Evolutionary conservation across 2,329 filamentous ascomycete species (phyloP).

Genomic region (Geosmithia putterillii): DNA sequence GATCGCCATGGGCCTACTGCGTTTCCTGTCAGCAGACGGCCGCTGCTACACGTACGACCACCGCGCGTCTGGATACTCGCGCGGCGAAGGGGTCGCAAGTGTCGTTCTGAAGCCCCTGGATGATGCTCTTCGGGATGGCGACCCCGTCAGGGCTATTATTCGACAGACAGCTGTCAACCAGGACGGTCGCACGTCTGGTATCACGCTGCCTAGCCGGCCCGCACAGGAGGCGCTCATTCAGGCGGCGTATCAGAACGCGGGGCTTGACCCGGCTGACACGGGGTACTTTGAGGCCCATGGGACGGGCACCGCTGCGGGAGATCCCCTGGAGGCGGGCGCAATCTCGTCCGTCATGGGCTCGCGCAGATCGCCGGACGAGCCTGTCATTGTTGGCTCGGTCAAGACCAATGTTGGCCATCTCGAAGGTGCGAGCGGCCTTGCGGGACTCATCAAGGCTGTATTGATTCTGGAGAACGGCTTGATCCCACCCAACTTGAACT

Average conservation of each 20-base stretch:
- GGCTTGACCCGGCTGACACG: conserved; percentile 14
- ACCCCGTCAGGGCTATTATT: conserved; percentile 37
- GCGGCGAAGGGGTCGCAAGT: conserved; percentile 45
- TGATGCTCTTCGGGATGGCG: conserved; percentile 40
- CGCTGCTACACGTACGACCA: too few species aligned
- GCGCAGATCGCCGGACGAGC: conserved; percentile 14
- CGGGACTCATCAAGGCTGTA: conserved; percentile 37
- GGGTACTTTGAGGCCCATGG: conserved; percentile 38
- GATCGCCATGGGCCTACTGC: conserved; percentile 17
- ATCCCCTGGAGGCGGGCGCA: conserved; percentile 40
- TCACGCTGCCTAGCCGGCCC: conserved; percentile 40
- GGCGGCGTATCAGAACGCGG: conserved; percentile 17
- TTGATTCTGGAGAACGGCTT: conserved; percentile 37
- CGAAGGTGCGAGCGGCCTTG: conserved; percentile 37
- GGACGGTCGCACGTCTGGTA: conserved; percentile 38
- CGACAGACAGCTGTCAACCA: conserved; percentile 37
- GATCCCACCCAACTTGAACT: conserved; percentile 36
- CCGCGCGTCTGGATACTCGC: conserved; percentile 36
- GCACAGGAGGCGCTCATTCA: conserved; percentile 31
- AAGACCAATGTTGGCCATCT: conserved; percentile 30
- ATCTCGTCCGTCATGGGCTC: conserved; percentile 29
- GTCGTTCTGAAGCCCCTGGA: conserved; percentile 44
- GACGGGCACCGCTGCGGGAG: conserved; percentile 42
- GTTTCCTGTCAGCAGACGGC: neutral
- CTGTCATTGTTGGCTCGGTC: conserved; percentile 15